Conservation (phyloP, 257 asterid species). For the Penstemon newberryi region DNA sequence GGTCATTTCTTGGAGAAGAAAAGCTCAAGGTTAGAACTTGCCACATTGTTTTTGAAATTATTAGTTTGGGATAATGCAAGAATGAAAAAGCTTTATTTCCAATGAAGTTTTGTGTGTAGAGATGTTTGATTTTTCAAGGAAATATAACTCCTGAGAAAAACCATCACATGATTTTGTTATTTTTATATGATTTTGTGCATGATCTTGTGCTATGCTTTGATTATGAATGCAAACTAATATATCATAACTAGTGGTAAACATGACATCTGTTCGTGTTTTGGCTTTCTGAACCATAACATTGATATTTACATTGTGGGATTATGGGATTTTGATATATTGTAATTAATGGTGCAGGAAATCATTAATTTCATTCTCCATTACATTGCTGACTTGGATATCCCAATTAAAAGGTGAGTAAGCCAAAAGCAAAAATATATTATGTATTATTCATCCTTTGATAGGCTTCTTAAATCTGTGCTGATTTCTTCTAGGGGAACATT, state of each 20-base stretch:
- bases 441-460: neutral
- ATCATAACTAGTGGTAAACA: neutral
- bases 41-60: conserved; percentile 14
- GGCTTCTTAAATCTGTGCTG: conserved; percentile 25
- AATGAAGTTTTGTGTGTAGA: neutral
- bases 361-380: conserved; percentile 90
- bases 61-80: neutral
- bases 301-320: neutral
- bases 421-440: conserved; percentile 10
- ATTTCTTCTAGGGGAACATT: conserved; percentile 78
- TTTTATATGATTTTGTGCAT: conserved; percentile 7
- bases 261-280: conserved; percentile 2
- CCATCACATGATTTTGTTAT: neutral
- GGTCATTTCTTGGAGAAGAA: conserved; percentile 81
- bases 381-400: conserved; percentile 96
- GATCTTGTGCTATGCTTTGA: neutral
- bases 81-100: conserved; percentile 6
- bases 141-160: conserved; percentile 6
- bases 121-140: conserved; percentile 17
- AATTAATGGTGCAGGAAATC: conserved; percentile 67
- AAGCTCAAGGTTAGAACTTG: conserved; percentile 72
- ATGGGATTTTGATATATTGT: conserved; percentile 25
- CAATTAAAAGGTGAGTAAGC: conserved; percentile 78
- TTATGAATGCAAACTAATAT: conserved; percentile 5
- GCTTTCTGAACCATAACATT: conserved; percentile 12